These are phyloP conservation scores for Xylaria sp. DNA, from an alignment of 2,329 filamentous ascomycete genomes.

Conservation along the genomic window DNA sequence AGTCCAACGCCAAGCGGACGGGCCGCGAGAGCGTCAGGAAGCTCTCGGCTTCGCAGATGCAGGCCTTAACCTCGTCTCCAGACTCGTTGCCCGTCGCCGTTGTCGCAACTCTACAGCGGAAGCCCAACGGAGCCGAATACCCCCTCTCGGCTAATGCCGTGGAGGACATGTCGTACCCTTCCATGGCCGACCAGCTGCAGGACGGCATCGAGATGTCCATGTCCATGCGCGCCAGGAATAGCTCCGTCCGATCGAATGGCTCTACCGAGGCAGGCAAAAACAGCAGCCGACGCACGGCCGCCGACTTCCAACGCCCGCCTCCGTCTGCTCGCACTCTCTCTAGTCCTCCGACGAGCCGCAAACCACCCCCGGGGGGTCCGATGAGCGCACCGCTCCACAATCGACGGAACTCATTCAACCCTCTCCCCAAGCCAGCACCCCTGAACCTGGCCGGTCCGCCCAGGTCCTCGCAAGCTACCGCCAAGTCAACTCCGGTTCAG, in stretches of 20 bases:
- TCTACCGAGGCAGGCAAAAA: slow-evolving; percentile 43
- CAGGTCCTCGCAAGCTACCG: slow-evolving; percentile 19
- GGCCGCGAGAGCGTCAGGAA: slow-evolving; percentile 60
- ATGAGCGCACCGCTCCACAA: slow-evolving; percentile 50
- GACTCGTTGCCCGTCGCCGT: slow-evolving; percentile 68
- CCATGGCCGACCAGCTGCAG: slow-evolving; percentile 51
- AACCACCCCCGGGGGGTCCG: slow-evolving; percentile 50
- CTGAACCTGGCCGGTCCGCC: slow-evolving; percentile 55
- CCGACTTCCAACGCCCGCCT: slow-evolving; percentile 51
- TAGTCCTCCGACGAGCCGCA: slow-evolving; percentile 62
- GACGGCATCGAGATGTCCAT: slow-evolving; percentile 36
- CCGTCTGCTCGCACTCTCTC: slow-evolving; percentile 60
- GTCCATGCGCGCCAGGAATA: slow-evolving; percentile 30
- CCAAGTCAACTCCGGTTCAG: slow-evolving; percentile 37
- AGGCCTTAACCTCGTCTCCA: slow-evolving; percentile 66
- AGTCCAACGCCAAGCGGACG: slow-evolving; percentile 42
- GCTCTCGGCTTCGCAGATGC: slow-evolving; percentile 68
- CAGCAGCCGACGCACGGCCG: slow-evolving; percentile 41
- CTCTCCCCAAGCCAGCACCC: slow-evolving; percentile 56
- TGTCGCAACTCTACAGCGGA: slow-evolving; percentile 47
- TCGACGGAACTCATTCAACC: slow-evolving; percentile 64
- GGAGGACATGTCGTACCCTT: slow-evolving; percentile 50
- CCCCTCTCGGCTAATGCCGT: slow-evolving; percentile 52
- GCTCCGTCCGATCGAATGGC: slow-evolving; percentile 48
- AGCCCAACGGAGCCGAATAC: slow-evolving; percentile 52